Conservation (phyloP, 257 asterid species). For the Osmanthus fragrans region DNA sequence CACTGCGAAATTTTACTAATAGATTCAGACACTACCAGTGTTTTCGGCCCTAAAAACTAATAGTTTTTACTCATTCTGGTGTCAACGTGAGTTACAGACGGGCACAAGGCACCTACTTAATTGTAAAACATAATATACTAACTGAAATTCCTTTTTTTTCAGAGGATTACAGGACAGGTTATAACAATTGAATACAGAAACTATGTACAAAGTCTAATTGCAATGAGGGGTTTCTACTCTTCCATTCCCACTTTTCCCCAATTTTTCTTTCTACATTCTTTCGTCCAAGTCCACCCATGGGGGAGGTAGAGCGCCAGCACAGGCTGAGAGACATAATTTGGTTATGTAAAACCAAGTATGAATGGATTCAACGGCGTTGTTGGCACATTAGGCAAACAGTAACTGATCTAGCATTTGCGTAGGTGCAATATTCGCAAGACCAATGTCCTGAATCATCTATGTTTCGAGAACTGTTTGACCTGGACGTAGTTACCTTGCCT, state of each 20-base stretch:
- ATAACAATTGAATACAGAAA: background rate
- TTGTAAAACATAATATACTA: background rate
- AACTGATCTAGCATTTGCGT: conserved; percentile 55
- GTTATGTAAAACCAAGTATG: background rate
- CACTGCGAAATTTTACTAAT: background rate
- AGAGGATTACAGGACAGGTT: background rate
- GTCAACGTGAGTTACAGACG: background rate
- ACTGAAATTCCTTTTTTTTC: background rate
- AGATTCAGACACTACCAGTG: background rate
- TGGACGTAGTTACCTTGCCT: conserved; percentile 64
- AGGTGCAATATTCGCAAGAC: conserved; percentile 78
- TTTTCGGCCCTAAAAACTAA: background rate
- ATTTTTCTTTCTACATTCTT: background rate
- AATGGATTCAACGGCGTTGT: conserved; percentile 46
- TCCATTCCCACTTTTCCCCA: background rate
- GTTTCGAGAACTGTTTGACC: conserved; percentile 55
- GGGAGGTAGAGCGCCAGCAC: background rate
- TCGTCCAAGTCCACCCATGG: background rate
- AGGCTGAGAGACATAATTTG: conserved; percentile 2
- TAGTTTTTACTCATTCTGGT: background rate
- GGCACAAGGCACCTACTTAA: background rate
- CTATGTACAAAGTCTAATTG: background rate
- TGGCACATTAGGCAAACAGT: conserved; percentile 70
- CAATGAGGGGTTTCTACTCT: background rate
- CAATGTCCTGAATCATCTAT: conserved; percentile 67